Evolutionary conservation across 495 filamentous ascomycete species (phyloP).

Genomic region (Daldinia vernicosa): DNA sequence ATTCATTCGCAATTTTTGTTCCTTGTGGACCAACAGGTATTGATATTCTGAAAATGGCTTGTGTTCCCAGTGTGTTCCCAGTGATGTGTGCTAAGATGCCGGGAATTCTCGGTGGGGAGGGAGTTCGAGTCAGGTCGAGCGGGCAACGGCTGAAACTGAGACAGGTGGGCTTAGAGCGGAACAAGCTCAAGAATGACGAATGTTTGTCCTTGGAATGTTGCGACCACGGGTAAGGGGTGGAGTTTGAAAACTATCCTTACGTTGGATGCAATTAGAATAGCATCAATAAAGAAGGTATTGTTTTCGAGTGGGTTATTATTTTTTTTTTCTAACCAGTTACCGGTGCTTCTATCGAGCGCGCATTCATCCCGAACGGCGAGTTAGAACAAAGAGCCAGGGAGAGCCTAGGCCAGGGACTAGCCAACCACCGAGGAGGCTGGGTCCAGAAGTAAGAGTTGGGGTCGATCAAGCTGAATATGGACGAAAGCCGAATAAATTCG

Average conservation of each 20-base stretch:
- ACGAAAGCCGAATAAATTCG: slow-evolving; percentile 33
- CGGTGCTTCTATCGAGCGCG: slow-evolving; percentile 32
- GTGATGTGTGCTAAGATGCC: slow-evolving; percentile 25
- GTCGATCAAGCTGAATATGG: slow-evolving; percentile 44
- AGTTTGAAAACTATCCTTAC: slow-evolving; percentile 7
- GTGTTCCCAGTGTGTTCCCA: too few relatives aligned
- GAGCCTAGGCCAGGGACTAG: slow-evolving; percentile 44
- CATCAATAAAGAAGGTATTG: slow-evolving; percentile 27
- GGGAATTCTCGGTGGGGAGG: slow-evolving; percentile 45
- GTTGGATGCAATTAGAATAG: slow-evolving; percentile 27
- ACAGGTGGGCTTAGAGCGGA: slow-evolving; percentile 33
- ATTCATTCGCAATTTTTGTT: slow-evolving; percentile 41
- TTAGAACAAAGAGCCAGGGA: slow-evolving; percentile 41
- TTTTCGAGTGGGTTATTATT: slow-evolving; percentile 3
- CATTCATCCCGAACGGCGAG: slow-evolving; percentile 47
- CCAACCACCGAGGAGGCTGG: slow-evolving; percentile 45
- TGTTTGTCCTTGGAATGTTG: slow-evolving; percentile 34
- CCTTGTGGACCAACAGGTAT: slow-evolving; percentile 14
- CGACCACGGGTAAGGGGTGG: slow-evolving; percentile 20
- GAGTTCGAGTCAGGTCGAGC: slow-evolving; percentile 43
- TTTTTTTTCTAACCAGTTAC: slow-evolving; percentile 40
- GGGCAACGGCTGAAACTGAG: slow-evolving; percentile 47
- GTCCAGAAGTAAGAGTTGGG: slow-evolving; percentile 46
- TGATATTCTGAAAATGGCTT: slow-evolving; percentile 27
- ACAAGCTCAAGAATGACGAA: slow-evolving; percentile 33